Conservation (phyloP, 306 rosid species). For the Crataegus laevigata region DNA sequence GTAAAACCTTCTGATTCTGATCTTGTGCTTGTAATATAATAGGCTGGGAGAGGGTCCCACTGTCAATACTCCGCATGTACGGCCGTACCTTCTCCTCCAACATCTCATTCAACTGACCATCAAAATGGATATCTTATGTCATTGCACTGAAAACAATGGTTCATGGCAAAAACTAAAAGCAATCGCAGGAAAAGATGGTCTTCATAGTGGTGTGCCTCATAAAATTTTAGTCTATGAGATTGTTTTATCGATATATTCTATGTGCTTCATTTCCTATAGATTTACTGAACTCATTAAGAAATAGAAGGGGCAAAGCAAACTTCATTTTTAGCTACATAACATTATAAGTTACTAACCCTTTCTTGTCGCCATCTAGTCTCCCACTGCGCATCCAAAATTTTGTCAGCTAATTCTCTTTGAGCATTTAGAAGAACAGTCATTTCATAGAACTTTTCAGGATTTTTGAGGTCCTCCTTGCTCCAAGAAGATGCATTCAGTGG, state of each 20-base stretch:
- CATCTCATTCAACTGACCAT: slow-evolving; percentile 67
- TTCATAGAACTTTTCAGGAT: slow-evolving; percentile 73
- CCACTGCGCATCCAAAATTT: slow-evolving; percentile 89
- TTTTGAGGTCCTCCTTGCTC: slow-evolving; percentile 79
- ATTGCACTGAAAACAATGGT: background rate
- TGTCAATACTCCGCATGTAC: slow-evolving; percentile 42
- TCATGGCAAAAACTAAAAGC: background rate
- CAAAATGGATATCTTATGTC: slow-evolving; percentile 17
- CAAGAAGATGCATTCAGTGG: slow-evolving; percentile 87
- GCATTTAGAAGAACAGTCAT: slow-evolving; percentile 95
- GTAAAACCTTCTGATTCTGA: slow-evolving; percentile 54
- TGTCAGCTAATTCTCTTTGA: slow-evolving; percentile 85
- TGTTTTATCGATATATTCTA: background rate
- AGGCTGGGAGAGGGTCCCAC: slow-evolving; percentile 55
- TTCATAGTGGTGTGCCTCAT: background rate
- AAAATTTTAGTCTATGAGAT: background rate
- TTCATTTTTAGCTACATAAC: slow-evolving; percentile 1
- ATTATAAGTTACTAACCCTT: slow-evolving; percentile 44
- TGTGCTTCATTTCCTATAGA: background rate
- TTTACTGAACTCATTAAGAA: background rate
- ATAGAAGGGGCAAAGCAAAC: background rate
- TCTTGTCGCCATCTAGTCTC: slow-evolving; percentile 88
- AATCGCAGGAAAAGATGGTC: background rate
- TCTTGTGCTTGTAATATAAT: slow-evolving; percentile 49
- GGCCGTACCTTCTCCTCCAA: slow-evolving; percentile 78